Base-by-base conservation (phyloP, 345 rosid genomes). In the Arabidopsis arenosa region DNA sequence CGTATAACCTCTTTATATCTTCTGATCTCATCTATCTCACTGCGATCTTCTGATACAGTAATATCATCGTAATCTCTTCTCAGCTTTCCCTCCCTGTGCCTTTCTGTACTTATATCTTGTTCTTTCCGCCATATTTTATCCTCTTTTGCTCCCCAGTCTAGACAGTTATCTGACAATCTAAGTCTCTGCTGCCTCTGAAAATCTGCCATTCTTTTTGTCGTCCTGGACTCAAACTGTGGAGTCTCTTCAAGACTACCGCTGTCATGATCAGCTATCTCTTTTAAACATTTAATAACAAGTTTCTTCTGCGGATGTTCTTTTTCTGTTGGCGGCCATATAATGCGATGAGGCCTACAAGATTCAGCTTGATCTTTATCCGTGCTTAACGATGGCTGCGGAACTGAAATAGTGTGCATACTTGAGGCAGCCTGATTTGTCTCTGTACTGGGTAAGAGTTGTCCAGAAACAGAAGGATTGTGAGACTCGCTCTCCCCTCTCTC, bases 121-220 rank as follows among this genome's bases (percentile, higher is more conserved):
- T 90, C 97, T 75, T 86, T 95, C 93, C 92, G 87, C 88, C 84
- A 82, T 43, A 83, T 86, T 73, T 82, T 85, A 53, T 92, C 92
- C 63, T 86, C 93, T 65, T 81, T 83, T 32, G 80, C 82, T 70
- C 88, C 86, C 80, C 83, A 83, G 81, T 79, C 85, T 49, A 82
- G 53, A 26, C 88, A 81, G 35, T 84, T 85, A 44, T 80, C 89
- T 28, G 70, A 21, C 64, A 83, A 69, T 73, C 55, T 76, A 63
- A 74, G 61, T 54, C 68, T 84, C 49, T 80, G 86, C 67, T 83
- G 88, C 77, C 80, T 86, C 75, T 85, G 92, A 30, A 85, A 82
- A 80, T 88, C 87, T 13, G 95, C 86, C 73, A 89, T 87, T 80
- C 84, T 94, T 84, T 90, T 92, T 44, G 86, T 90, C 84, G 90